Evolutionary conservation across 495 filamentous ascomycete species (phyloP), one percentile per base, ranked within the genome.

Genomic region (Xylaria scruposa): DNA sequence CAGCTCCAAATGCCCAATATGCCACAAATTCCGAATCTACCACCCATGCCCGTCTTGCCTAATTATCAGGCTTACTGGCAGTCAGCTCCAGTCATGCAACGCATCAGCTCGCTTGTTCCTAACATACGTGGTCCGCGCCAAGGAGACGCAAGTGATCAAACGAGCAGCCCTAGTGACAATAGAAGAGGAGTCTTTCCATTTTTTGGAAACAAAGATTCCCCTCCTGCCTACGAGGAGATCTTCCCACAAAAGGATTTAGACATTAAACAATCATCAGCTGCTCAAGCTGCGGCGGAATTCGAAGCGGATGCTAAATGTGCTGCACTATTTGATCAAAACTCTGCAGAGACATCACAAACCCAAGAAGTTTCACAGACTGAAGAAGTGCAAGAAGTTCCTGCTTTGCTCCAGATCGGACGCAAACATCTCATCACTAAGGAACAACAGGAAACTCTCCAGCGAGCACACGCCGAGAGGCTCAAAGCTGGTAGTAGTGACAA

Each of bases 201-300:
- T 78, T 67, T 85, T 82, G 58, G 82, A 74, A 65, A 78, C 21
- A 79, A 75, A 54, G 77, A 79, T 2, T 75, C 82, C 6, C 84
- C 85, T 36, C 93, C 94, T 42, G 88, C 94, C 5, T 97, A 97
- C 71, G 89, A 94, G 65, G 93, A 94, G 26, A 86, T 97, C 36
- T 97, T 89, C 77, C 93, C 93, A 7, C 73, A 78, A 44, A 82
- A 84, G 17, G 83, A 84, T 56, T 73, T 82, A 7, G 86, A 89
- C 49, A 83, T 84, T 21, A 93, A 94, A 82, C 90, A 90, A 78
- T 76, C 85, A 12, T 87, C 89, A 19, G 85, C 88, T 31, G 78
- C 89, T 4, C 83, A 85, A 56, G 91, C 92, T 12, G 86, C 90
- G 8, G 87, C 88, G 4, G 92, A 94, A 56, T 85, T 87, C 9